A percentile compares a stretch with the other conserved stretches of the same genome.
These are phyloP conservation scores for Zoysia japonica DNA, from an alignment of 176 grass and related monocot species.

Conservation along the genomic window DNA sequence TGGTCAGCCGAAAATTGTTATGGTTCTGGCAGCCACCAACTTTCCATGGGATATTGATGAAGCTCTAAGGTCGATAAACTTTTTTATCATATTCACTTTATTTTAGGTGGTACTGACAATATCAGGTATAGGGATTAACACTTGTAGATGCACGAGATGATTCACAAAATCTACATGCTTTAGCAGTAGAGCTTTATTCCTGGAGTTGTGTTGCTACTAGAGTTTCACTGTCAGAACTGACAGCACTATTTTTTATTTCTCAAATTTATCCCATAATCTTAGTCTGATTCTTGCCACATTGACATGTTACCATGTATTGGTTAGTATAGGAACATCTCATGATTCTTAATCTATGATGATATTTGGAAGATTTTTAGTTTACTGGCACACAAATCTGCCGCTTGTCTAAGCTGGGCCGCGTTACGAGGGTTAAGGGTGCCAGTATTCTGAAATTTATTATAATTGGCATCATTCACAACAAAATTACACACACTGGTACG, in stretches of 20 bases:
- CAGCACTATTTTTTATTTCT: constrained; percentile 9
- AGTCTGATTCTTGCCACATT: constrained; percentile 3
- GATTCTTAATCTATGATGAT: constrained; percentile 8
- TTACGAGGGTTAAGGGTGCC: constrained; percentile 1
- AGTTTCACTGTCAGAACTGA: neutral
- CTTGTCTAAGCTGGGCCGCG: constrained; percentile 11
- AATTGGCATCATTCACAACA: constrained; percentile 7
- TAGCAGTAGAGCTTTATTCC: constrained; percentile 31
- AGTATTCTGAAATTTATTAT: neutral
- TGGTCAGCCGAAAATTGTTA: constrained; percentile 90
- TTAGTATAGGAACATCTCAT: neutral
- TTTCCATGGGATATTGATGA: constrained; percentile 99
- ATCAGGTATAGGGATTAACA: neutral
- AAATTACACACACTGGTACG: neutral
- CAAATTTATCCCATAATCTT: neutral
- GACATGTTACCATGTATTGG: neutral
- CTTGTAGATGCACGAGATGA: constrained; percentile 14
- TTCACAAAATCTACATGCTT: neutral
- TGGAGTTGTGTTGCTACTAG: constrained; percentile 10
- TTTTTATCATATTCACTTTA: constrained; percentile 22
- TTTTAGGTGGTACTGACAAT: constrained; percentile 16
- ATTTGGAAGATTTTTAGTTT: constrained; percentile 15
- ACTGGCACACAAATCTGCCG: neutral
- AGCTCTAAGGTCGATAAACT: constrained; percentile 70
- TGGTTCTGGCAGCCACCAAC: constrained; percentile 94